Percentiles rank a stretch among this genome's conserved stretches.
phyloP scores from a whole-genome alignment of 1,284 basidiomycete species.

The Pisolithus thermaeus region DNA sequence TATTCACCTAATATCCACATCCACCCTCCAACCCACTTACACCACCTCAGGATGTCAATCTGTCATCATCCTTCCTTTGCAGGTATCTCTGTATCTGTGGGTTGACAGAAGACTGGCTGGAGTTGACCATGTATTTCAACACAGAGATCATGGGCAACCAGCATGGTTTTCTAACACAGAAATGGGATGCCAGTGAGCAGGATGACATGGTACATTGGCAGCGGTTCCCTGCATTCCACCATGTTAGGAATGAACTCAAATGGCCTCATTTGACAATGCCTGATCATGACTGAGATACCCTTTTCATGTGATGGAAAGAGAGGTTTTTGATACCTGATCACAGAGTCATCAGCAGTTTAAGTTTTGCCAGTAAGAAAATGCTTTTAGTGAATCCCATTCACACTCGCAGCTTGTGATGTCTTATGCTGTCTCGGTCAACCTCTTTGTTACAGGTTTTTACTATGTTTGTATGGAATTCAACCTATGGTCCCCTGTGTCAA shows the following conservation, averaged over 20 bases:
- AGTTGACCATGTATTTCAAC: slow-evolving; percentile 90
- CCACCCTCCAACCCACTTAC: neutral
- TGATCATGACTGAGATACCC: slow-evolving; percentile 65
- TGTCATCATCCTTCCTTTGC: slow-evolving; percentile 74
- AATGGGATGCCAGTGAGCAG: slow-evolving; percentile 81
- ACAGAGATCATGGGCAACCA: slow-evolving; percentile 88
- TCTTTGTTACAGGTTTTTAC: slow-evolving; percentile 62
- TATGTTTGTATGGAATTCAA: slow-evolving; percentile 81
- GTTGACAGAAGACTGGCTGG: slow-evolving; percentile 85
- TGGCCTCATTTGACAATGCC: slow-evolving; percentile 71
- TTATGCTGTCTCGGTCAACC: neutral
- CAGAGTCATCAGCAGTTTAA: slow-evolving; percentile 90
- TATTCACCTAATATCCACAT: neutral
- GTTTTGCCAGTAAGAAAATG: slow-evolving; percentile 74
- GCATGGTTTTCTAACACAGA: slow-evolving; percentile 82
- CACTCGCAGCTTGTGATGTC: neutral
- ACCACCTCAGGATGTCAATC: slow-evolving; percentile 67
- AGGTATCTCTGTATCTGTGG: slow-evolving; percentile 88
- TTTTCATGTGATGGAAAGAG: slow-evolving; percentile 98
- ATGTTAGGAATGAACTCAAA: slow-evolving; percentile 68
- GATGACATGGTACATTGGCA: slow-evolving; percentile 91
- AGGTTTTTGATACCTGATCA: slow-evolving; percentile 93
- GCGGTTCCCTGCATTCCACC: slow-evolving; percentile 84
- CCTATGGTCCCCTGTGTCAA: slow-evolving; percentile 38
- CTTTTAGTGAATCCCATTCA: neutral